Evolutionary conservation across 1,284 basidiomycete species (phyloP).

Genomic region (Xerocomus nothofagi): DNA sequence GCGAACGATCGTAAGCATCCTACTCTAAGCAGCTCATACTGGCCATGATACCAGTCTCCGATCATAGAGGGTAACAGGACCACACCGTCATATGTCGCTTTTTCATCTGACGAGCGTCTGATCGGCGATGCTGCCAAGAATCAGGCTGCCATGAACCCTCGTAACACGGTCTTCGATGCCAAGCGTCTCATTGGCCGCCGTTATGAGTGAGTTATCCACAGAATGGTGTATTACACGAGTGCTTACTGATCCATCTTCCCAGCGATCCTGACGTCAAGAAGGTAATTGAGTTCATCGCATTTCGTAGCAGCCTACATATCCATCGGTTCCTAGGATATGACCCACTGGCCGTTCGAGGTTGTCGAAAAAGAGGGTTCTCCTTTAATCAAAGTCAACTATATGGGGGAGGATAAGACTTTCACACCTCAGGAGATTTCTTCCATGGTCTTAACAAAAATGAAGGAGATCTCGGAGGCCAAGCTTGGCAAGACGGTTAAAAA

Average conservation of each 20-base stretch:
- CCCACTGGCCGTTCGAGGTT: conserved; percentile 95
- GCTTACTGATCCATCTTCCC: conserved; percentile 19
- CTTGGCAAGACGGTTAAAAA: conserved; percentile 95
- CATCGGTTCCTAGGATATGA: conserved; percentile 61
- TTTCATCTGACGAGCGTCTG: conserved; percentile 96
- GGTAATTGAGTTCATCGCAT: conserved; percentile 40
- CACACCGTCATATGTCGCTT: conserved; percentile 98
- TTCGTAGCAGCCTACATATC: not conserved
- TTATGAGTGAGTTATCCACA: conserved; percentile 68
- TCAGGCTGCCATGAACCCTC: conserved; percentile 94
- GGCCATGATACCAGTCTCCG: conserved; percentile 1
- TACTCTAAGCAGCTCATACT: conserved; percentile 3
- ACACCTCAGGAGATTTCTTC: conserved; percentile 97
- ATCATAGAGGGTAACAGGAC: conserved; percentile 93
- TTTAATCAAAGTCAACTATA: conserved; percentile 93
- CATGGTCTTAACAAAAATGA: conserved; percentile 99
- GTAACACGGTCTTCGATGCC: conserved; percentile 95
- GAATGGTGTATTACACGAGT: conserved; percentile 1
- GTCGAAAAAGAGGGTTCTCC: conserved; percentile 94
- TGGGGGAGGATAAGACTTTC: conserved; percentile 93
- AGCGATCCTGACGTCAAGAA: conserved; percentile 88
- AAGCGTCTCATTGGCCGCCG: conserved; percentile 97
- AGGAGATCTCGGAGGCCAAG: conserved; percentile 98
- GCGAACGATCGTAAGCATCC: conserved; percentile 84
- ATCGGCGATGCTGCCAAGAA: conserved; percentile 99